A percentile compares a stretch with the other conserved stretches of the same genome.
phyloP scores from a whole-genome alignment of 2,329 filamentous ascomycete genomes.

The Epichloe sp. region DNA sequence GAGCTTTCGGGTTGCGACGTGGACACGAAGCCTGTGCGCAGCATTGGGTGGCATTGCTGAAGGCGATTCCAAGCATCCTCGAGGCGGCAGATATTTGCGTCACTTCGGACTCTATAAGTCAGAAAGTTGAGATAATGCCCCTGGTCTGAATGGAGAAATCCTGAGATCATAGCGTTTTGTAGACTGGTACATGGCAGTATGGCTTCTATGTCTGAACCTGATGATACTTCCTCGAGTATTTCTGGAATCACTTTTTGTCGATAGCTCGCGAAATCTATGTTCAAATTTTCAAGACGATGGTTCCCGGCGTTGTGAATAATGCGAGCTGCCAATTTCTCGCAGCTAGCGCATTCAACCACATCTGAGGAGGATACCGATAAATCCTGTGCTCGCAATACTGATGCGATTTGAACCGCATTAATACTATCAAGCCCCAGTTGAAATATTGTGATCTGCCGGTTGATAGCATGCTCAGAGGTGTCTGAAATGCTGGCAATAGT shows the following conservation, averaged over 20 bases:
- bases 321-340: slow-evolving; percentile 23
- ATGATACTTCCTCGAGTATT: slow-evolving; percentile 12
- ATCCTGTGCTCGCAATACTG: slow-evolving; percentile 46
- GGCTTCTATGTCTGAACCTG: slow-evolving; percentile 31
- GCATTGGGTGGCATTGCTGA: slow-evolving; percentile 48
- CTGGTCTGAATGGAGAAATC: slow-evolving; percentile 56
- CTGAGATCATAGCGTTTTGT: slow-evolving; percentile 67
- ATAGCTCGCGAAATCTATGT: slow-evolving; percentile 28
- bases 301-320: slow-evolving; percentile 9
- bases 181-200: slow-evolving; percentile 67
- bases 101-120: slow-evolving; percentile 33
- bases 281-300: background rate
- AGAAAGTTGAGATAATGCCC: slow-evolving; percentile 65
- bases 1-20: slow-evolving; percentile 45
- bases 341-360: slow-evolving; percentile 52
- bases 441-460: slow-evolving; percentile 59
- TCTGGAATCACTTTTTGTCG: slow-evolving; percentile 16
- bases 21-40: slow-evolving; percentile 61
- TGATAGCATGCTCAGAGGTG: slow-evolving; percentile 35
- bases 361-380: slow-evolving; percentile 53
- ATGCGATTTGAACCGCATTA: slow-evolving; percentile 66
- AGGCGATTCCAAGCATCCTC: slow-evolving; percentile 46
- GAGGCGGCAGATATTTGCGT: slow-evolving; percentile 28
- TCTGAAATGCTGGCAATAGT: slow-evolving; percentile 47
- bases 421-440: slow-evolving; percentile 87